Evolutionary conservation across 768 basidiomycete species (phyloP), one percentile per base, ranked within the genome.

Genomic region (Russula sp.): DNA sequence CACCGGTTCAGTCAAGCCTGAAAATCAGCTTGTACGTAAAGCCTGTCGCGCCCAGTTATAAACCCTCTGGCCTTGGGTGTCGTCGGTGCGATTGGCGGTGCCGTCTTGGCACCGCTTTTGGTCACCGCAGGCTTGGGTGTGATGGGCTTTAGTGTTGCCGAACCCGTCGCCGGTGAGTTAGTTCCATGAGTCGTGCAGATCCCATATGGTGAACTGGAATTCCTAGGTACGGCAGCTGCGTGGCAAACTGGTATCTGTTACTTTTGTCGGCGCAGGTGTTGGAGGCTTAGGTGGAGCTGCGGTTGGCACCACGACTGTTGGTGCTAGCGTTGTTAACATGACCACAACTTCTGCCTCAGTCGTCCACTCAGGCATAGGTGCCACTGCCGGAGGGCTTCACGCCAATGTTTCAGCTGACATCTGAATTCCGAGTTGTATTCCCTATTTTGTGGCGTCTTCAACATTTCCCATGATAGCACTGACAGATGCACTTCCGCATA

Each of bases 401-500:
- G 22, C 22, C 22, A 27, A 27, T 27, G 22, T 27, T 27, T 27
- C 22, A 27, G 22, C 22, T 27, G 22, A 27, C 22, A 27, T 27
- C n/a, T n/a, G 22, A 27, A 27, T 27, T 27, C 22, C 22, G 22
- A 27, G 22, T 27, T 27, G 22, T 27, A 27, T 7, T 20, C 35
- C 35, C 7, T 37, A 3, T 37, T 7, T 37, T 37, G 94, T 76
- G 6, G 96, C 95, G 70, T 98, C 95, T 72, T 98, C 94, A 39
- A 90, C 76, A 70, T 97, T 96, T n/a, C 96, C 96, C 86, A 98
- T 91, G 53, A 94, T 71, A 2, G 89, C 91, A 71, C 93, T 95
- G 47, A 98, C 85, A 18, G 82, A 78, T 0, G 95, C 94, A 71
- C 94, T 97, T 32, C 85, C 96, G 63, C 96, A 88, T 40, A 98